Base-by-base conservation (phyloP, 164 flowering plant genomes). In the Magnolia kwangsiensis region DNA sequence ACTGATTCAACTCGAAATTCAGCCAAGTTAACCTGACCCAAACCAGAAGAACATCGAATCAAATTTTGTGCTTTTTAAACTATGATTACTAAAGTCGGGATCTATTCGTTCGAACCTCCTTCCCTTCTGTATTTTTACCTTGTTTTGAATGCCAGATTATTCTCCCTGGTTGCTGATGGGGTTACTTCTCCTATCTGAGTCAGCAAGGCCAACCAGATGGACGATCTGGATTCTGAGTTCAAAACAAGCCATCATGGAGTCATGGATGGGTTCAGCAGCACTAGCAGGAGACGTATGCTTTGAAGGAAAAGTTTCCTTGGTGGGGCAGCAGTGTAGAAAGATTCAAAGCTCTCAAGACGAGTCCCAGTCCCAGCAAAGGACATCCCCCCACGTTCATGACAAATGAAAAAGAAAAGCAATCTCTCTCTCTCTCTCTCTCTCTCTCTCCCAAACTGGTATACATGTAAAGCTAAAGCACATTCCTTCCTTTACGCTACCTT, bases 401-500 rank as follows among this genome's bases (percentile, higher is more conserved):
- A n/a, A n/a, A 19, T 19, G 49, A 55, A 55, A 55, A 55, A 16
- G 18, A 55, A n/a, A 19, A 19, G 49, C 45, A 19, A 31, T n/a
- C 67, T 55, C 18, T 10, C 20, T 31, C 49, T 68, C 16, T 23
- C 24, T 23, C 24, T 67, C 50, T 31, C 19, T n/a, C 67, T 55
- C 18, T 10, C 20, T 31, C n/a, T 68, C 18, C 71, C 23, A 68
- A 27, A 68, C 27, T 10, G 3, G 19, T 20, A 19, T 19, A 64
- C 71, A 68, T 68, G 71, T 14, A 27, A 16, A 27, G 50, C 50
- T 14, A 27, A 16, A 27, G 50, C 50, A 68, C 71, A 16, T 18
- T 68, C 14, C 71, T 50, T 18, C 16, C 71, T 68, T 31, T 68
- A 68, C 71, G 71, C 50, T 31, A 27, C 50, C 71, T 68, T 68